Evolutionary conservation across 2,329 filamentous ascomycete species (phyloP), one percentile per base, ranked within the genome.

Genomic region (Aspergillus udagawae): DNA sequence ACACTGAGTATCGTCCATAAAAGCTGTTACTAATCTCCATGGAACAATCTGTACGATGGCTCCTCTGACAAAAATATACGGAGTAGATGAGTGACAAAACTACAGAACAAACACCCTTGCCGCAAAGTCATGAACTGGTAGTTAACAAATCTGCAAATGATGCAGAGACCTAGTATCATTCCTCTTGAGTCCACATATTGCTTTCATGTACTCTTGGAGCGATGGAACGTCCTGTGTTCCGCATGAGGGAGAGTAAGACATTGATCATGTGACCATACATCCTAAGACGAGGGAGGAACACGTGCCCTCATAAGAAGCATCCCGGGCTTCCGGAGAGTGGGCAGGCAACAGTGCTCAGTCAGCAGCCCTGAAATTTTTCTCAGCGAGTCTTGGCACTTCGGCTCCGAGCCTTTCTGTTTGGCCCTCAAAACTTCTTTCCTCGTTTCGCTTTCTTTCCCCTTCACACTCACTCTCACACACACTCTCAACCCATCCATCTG

Each of bases 391-490:
- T 63, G 58, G 57, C 60, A 54, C 51, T 59, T 55, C 54, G 32
- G 63, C 51, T 70, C 58, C 56, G 67, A 63, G 65, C 60, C 62
- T 51, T 58, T 64, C 60, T 60, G 62, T 61, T 61, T 60, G 62
- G 58, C 61, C 63, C 68, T 60, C 60, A 64, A 64, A 25, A 60
- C 58, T 56, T 58, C 58, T 55, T 54, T 54, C 51, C 42, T 48
- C 45, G 38, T 60, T 61, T 55, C 55, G 57, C 44, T 62, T 60
- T 59, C 51, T 62, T 49, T 42, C 14, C 14, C 32, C 32, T 51
- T 48, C 48, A 29, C 42, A 32, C 45, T 55, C 48, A 27, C 38
- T 23, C 28, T 25, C 42, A 7, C 25, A 23, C 32, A 14, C 45
- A 49, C 47, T 28, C 35, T 53, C 27, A 21, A 47, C 44, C 27